Percentiles rank a stretch among this genome's conserved stretches.
These are phyloP conservation scores for Fragaria nilgerrensis DNA, from an alignment of 306 rosid genomes.

Conservation along the genomic window DNA sequence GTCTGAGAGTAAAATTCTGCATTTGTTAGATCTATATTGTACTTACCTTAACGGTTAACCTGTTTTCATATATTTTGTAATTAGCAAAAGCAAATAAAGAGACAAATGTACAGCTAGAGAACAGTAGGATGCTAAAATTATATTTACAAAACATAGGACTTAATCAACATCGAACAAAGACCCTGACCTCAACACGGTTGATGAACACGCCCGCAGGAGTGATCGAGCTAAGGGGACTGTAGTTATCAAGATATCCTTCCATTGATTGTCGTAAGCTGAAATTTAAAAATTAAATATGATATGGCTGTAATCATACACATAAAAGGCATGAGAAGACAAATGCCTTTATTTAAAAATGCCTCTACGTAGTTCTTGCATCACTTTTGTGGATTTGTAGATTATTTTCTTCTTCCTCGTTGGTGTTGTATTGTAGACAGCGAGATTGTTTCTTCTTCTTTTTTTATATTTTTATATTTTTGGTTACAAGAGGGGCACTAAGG, in stretches of 20 bases:
- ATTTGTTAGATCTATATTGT: background rate
- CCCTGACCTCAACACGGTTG: slow-evolving; percentile 84
- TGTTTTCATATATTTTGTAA: background rate
- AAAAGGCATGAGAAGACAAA: background rate
- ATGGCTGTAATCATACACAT: background rate
- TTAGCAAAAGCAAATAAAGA: background rate
- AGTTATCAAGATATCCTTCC: slow-evolving; percentile 91
- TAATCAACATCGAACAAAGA: slow-evolving; percentile 27
- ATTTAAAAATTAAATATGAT: slow-evolving; percentile 9
- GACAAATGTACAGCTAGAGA: background rate
- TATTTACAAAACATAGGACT: slow-evolving; percentile 5
- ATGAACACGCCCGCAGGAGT: slow-evolving; percentile 88
- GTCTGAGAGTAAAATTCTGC: background rate
- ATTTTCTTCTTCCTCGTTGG: background rate
- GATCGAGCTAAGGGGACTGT: slow-evolving; percentile 59
- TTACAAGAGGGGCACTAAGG: no score
- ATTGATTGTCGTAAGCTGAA: slow-evolving; percentile 85
- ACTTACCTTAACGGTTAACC: background rate
- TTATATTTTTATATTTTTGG: no score
- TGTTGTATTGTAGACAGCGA: background rate
- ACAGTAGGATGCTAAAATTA: background rate
- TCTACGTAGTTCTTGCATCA: background rate
- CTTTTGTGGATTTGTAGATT: background rate
- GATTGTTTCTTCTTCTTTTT: background rate
- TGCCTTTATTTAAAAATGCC: background rate